Base-by-base conservation (phyloP, 805 yeast species). In the Wickerhamiella australiensis region DNA sequence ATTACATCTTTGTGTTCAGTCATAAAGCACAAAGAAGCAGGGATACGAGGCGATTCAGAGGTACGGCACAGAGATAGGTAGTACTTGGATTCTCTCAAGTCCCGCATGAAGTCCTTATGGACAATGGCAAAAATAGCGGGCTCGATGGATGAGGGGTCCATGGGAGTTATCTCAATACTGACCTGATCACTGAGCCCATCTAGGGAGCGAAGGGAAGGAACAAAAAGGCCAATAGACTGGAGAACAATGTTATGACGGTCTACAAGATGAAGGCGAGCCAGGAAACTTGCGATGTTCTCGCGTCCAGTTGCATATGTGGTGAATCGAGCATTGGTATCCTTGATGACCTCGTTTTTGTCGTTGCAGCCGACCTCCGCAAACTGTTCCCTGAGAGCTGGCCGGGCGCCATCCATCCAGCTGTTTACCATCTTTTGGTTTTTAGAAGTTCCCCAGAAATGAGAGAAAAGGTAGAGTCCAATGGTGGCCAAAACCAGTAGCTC, bases 251-350 rank as follows among this genome's bases (percentile, higher is more conserved):
- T 90, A 64, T 85, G 88, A 70, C 97, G 81, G 53, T 94, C 78
- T 53, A 77, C 71, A 65, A 88, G 71, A 50, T 73, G 74, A 62
- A 87, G 71, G 54, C 74, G 77, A 43, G 81, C 71, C 51, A 74
- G 68, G 51, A 87, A 67, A 50, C 76, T 72, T 53, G 78, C 78
- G 53, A 92, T 74, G 64, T 85, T 81, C 52, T 77, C 69, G 65
- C 98, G 80, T 54, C 98, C 98, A 51, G 95, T 76, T 40, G 96
- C 94, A 63, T 85, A 92, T 33, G 84, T 71, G 9, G 73, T 66
- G 65, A 66, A 85, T 52, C 72, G 69, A 57, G 81, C 79, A 22
- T 79, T 68, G 45, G 78, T 75, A 61, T 82, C 94, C 63, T 76
- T 73, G 56, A 79, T 70, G 54, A 72, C 70, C 58, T 77, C 65